Evolutionary conservation across 2,329 filamentous ascomycete genomes (phyloP), one percentile per base, ranked within the genome.

Genomic region (Apiospora aurea): DNA sequence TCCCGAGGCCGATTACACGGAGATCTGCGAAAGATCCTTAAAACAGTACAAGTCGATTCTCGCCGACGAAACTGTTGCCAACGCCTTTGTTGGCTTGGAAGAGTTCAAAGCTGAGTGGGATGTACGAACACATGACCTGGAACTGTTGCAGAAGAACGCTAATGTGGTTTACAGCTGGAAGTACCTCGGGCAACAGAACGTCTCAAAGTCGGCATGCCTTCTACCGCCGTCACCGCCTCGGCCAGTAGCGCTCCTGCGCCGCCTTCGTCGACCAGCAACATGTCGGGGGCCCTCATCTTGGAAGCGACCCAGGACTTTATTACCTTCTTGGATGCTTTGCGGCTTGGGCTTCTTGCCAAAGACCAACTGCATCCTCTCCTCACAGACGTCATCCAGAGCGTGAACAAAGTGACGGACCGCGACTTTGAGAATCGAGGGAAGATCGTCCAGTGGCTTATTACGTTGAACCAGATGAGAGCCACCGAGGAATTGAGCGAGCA

Each of bases 291-390:
- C 3, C 82, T 98, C 47, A 97, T 98, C 72, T 86, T 97, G 57
- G 92, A 96, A 75, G 96, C 96, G 1, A 98, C 96, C 0, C 95
- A 99, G 82, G 97, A 98, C 81, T 99, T 99, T 82, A 99, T 99
- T 82, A 99, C 96, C 0, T 96, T 99, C 80, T 89, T 99, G 70
- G 96, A 99, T 80, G 97, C 96, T 21, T 88, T 99, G 77, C 95
- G 95, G 80, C 90, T 99, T 71, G 95, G 96, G 64, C 90, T 98
- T 78, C 87, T 97, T 14, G 96, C 96, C 67, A 99, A 99, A 80
- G 96, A 98, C 81, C 95, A 96, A 74, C 86, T 99, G n/a, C 97
- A 99, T 80, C 96, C 96, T 4, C 86, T 99, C 26, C 88, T 99
- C 2, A 96, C 95, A 1, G 96, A 98, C 77, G 94, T 98, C 24